Evolutionary conservation across 2,329 filamentous ascomycete species (phyloP).

Genomic region (Sarocladium strictum): DNA sequence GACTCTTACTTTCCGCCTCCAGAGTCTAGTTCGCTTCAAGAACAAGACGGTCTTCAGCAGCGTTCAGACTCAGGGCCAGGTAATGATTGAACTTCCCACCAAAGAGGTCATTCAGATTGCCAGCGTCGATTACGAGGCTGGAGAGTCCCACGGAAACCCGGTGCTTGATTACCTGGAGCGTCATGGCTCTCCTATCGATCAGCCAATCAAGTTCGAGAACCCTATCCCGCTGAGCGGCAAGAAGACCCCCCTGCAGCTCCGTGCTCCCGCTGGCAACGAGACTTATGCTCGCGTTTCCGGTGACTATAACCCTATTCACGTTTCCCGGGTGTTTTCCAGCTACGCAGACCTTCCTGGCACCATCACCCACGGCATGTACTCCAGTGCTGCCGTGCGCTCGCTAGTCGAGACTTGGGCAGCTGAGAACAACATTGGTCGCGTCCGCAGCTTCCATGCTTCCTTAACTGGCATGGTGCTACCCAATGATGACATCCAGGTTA

Average conservation of each 20-base stretch:
- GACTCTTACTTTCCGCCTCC: constrained; percentile 91
- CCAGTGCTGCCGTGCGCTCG: constrained; percentile 90
- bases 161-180: constrained; percentile 94
- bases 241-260: constrained; percentile 81
- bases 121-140: constrained; percentile 93
- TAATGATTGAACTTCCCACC: constrained; percentile 87
- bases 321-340: constrained; percentile 90
- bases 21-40: constrained; percentile 89
- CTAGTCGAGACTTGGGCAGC: constrained; percentile 98
- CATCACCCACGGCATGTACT: constrained; percentile 99
- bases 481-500: constrained; percentile 91
- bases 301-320: constrained; percentile 98
- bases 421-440: constrained; percentile 96
- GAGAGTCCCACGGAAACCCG: constrained; percentile 87
- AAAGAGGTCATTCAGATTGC: constrained; percentile 97
- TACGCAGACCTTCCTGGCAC: constrained; percentile 95
- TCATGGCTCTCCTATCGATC: constrained; percentile 86
- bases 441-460: constrained; percentile 93
- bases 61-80: constrained; percentile 87
- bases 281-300: constrained; percentile 96
- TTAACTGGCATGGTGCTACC: constrained; percentile 98
- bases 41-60: constrained; percentile 87
- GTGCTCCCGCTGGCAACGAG: constrained; percentile 93
- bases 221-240: constrained; percentile 92
- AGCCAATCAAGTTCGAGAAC: constrained; percentile 96